phyloP scores from a whole-genome alignment of 306 rosid species.

The Medicago arabica region DNA sequence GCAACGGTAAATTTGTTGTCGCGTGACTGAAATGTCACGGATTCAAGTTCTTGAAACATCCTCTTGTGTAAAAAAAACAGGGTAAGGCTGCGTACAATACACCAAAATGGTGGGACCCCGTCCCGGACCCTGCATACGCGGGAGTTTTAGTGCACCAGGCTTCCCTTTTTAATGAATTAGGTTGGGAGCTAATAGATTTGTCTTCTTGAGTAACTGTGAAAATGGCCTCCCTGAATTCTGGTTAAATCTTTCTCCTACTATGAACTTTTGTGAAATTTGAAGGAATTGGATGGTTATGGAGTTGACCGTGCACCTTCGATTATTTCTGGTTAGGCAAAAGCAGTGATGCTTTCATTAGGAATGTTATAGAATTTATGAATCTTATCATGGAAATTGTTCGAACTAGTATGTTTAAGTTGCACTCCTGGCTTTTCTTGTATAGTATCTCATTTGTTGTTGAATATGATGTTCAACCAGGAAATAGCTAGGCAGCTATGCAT shows the following conservation, averaged over 20 bases:
- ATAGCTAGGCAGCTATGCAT: conserved; percentile 88
- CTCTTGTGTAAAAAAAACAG: no score
- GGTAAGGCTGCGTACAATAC: no score
- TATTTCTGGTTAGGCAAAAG: conserved; percentile 10
- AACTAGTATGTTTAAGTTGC: conserved; percentile 29
- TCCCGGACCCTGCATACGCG: no score
- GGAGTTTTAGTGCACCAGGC: no score
- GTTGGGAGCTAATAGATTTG: conserved; percentile 23
- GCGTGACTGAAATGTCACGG: no score
- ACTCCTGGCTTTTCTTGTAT: conserved; percentile 22
- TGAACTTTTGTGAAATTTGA: conserved; percentile 15
- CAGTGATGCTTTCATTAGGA: not conserved
- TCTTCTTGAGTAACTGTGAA: conserved; percentile 3
- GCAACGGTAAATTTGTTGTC: no score
- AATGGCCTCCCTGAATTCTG: conserved; percentile 11
- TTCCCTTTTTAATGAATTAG: no score
- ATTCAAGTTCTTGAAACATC: no score
- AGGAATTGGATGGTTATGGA: conserved; percentile 29
- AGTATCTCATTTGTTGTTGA: conserved; percentile 38
- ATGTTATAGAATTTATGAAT: not conserved
- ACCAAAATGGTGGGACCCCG: no score
- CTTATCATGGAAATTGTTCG: conserved; percentile 8
- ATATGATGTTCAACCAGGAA: conserved; percentile 68
- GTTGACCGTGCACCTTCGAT: conserved; percentile 17
- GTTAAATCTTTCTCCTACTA: conserved; percentile 24